These are phyloP conservation scores for Rhizopogon vinicolor DNA, from an alignment of 768 basidiomycete species.

Conservation along the genomic window DNA sequence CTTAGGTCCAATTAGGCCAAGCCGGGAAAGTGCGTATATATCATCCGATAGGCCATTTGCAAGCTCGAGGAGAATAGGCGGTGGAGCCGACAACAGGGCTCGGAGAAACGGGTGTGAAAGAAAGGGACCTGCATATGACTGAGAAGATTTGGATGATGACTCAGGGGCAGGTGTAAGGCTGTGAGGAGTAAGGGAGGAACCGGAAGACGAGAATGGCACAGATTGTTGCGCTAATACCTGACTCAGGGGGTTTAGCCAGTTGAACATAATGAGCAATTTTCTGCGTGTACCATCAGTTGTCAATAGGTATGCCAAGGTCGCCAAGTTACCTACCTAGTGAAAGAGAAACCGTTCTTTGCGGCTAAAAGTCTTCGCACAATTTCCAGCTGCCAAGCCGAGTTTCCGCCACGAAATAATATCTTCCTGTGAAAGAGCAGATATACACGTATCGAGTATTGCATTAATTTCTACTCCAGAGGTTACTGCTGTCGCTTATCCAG, in stretches of 20 bases:
- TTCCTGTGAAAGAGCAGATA: constrained; percentile 68
- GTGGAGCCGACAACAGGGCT: constrained; percentile 72
- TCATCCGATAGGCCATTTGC: constrained; percentile 75
- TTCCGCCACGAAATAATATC: constrained; percentile 41
- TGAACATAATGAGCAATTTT: constrained; percentile 77
- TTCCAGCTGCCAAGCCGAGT: constrained; percentile 47
- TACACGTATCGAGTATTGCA: constrained; percentile 78
- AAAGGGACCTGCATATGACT: constrained; percentile 13
- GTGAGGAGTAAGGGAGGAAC: constrained; percentile 21
- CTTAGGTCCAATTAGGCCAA: constrained; percentile 64
- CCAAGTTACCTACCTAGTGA: constrained; percentile 53
- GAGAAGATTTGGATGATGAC: constrained; percentile 3
- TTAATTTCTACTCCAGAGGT: constrained; percentile 58
- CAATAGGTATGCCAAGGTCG: constrained; percentile 2
- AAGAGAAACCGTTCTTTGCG: constrained; percentile 56
- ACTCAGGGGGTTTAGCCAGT: constrained; percentile 77
- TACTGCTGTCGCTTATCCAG: constrained; percentile 1
- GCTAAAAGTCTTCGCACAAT: constrained; percentile 57
- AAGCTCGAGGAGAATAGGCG: constrained; percentile 77
- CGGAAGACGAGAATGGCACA: constrained; percentile 49
- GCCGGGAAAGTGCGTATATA: constrained; percentile 64
- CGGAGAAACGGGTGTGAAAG: constrained; percentile 63
- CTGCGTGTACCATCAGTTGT: constrained; percentile 31
- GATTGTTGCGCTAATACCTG: constrained; percentile 67
- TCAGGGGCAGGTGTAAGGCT: constrained; percentile 10